Evolutionary conservation across 163 green algal genomes (phyloP), one percentile per base, ranked within the genome.

Genomic region (Prototheca cutis): DNA sequence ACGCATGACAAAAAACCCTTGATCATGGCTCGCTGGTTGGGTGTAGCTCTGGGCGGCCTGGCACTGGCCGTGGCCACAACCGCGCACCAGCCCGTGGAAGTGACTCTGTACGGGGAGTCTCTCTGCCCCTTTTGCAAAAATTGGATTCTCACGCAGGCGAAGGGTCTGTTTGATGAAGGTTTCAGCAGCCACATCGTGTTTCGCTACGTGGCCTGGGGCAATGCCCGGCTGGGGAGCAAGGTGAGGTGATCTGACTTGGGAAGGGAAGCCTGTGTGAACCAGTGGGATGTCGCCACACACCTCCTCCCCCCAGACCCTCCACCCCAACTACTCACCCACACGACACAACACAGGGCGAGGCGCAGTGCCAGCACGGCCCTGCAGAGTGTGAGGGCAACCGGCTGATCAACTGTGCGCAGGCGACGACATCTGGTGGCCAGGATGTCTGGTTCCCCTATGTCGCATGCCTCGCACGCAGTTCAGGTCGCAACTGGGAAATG

Each of bases 171-270:
- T 6, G 39, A 48, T 27, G 19, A 42, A 15, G 34, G 29, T 21
- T 32, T 60, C 33, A 10, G 5, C 4, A 0, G 19, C 2, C 29
- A 51, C 53, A 32, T 60, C 15, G 8, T 29, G 3, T 66, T 66
- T 21, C 29, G 53, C 13, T 66, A 66, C 18, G 60, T 66, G 19
- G 60, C 60, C 4, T 66, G 36, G 34, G 60, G 60, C 34, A 66
- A 66, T 19, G 60, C 60, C 19, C 52, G 25, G 13, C 36, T n/a
- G n/a, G n/a, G n/a, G n/a, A n/a, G n/a, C n/a, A n/a, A n/a, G n/a
- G n/a, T n/a, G n/a, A n/a, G n/a, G n/a, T n/a, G n/a, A n/a, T n/a
- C n/a, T n/a, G n/a, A n/a, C n/a, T n/a, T n/a, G n/a, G n/a, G n/a
- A n/a, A n/a, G n/a, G n/a, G n/a, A n/a, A n/a, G n/a, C n/a, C n/a